Evolutionary conservation across 2,329 filamentous ascomycete genomes (phyloP), one percentile per base, ranked within the genome.

Genomic region (Rutstroemia sydowiana): DNA sequence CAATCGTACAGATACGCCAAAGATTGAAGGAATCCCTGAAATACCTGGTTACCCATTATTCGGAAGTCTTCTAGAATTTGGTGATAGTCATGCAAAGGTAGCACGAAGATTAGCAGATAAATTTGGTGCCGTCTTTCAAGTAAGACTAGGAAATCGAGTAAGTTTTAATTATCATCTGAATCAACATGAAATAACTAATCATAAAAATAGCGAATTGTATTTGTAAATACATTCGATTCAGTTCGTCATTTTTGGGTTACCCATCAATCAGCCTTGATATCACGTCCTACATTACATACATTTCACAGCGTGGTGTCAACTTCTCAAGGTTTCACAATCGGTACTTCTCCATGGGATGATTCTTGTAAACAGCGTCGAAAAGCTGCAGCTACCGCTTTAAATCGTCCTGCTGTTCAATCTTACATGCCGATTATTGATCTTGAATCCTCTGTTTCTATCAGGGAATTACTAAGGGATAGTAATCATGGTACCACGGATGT

Each of bases 381-480:
- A 71, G 87, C 85, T 0, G 87, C 87, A 1, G 87, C 85, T 3
- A 89, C 87, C 0, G 87, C 88, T 0, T 74, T 92, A 20, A 91
- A 91, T 65, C 77, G 84, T 0, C 86, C 87, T 0, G 82, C 87
- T 0, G 79, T 87, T 1, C 84, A 88, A 62, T 83, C 82, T 0
- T 92, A 92, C 66, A 86, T 90, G 79, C 87, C 87, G 0, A 87
- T 90, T 59, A 82, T 92, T 46, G 87, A 92, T 59, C 79, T 90
- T 23, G 88, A 92, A 66, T 81, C 82, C 26, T 82, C 76, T 13
- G 76, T 79, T 13, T 87, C 83, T 51, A 84, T 92, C 68, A 82
- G 81, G 57, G 86, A 92, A 60, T 74, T 92, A 37, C 72, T 87
- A 31, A 67, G 75, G 1, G 83, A 89, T 60, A 81, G 78, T 59